These are phyloP conservation scores for Artemisia argyi DNA, from an alignment of 129 eudicot species.

Conservation along the genomic window DNA sequence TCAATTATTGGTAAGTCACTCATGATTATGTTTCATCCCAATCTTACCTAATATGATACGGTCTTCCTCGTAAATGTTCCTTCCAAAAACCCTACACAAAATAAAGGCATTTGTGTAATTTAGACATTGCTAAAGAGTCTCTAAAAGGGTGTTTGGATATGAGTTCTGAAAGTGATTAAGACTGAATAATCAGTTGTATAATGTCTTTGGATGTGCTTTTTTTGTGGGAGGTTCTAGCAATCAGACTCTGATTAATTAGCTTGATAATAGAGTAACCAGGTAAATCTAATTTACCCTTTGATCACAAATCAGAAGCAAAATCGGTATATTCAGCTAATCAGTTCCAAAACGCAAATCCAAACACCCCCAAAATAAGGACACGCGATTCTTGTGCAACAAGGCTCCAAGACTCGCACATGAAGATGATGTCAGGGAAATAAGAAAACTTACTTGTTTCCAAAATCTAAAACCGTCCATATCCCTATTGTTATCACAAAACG, in stretches of 20 bases:
- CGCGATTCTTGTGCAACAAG: too few relatives aligned
- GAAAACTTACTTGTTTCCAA: slow-evolving; percentile 81
- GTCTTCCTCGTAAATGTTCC: slow-evolving; percentile 92
- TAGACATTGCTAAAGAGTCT: neutral
- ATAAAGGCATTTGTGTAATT: neutral
- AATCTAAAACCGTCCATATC: slow-evolving; percentile 98
- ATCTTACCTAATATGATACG: slow-evolving; percentile 87
- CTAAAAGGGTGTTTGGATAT: neutral
- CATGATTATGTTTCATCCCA: neutral
- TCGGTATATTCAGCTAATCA: neutral
- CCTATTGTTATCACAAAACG: slow-evolving; percentile 90
- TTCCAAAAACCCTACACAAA: slow-evolving; percentile 88
- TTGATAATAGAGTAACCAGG: too few relatives aligned
- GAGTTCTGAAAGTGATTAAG: neutral
- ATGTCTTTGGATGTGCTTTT: neutral
- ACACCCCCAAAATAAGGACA: neutral
- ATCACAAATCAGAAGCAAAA: neutral
- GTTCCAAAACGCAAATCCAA: too few relatives aligned
- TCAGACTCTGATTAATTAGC: too few relatives aligned
- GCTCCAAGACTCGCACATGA: neutral
- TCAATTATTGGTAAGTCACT: neutral
- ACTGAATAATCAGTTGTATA: too few relatives aligned
- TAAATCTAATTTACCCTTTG: too few relatives aligned
- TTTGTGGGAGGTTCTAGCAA: too few relatives aligned
- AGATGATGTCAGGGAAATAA: neutral